These are phyloP conservation scores for Yamadazyma endophytica DNA, from an alignment of 805 yeast genomes.

Conservation along the genomic window DNA sequence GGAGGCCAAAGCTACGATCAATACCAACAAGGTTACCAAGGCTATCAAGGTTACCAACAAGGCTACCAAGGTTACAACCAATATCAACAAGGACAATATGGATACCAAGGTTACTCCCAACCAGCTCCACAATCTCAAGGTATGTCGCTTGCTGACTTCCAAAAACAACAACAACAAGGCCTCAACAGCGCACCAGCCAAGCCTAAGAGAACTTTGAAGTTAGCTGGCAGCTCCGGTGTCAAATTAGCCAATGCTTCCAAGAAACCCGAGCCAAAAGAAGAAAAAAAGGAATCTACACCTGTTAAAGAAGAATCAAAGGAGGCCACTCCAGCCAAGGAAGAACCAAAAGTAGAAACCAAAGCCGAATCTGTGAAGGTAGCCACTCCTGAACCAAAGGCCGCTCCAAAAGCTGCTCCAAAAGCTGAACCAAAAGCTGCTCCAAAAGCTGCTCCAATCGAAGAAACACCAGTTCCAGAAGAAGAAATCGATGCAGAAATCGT, in stretches of 20 bases:
- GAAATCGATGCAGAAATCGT: constrained; percentile 83
- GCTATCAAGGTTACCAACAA: constrained; percentile 1
- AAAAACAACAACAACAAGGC: constrained; percentile 54
- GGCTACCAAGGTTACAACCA: constrained; percentile 10
- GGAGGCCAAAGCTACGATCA: constrained; percentile 18
- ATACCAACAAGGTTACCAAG: constrained; percentile 15
- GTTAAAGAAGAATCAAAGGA: constrained; percentile 13
- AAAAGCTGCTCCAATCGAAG: constrained; percentile 14
- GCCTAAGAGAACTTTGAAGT: constrained; percentile 66
- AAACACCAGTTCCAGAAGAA: constrained; percentile 46
- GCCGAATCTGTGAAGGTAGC: constrained; percentile 11
- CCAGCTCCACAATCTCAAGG: constrained; percentile 14
- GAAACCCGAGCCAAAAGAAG: constrained; percentile 14
- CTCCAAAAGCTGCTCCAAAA: constrained; percentile 27
- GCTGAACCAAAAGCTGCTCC: constrained; percentile 9
- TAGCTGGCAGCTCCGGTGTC: constrained; percentile 62
- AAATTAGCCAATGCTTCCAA: constrained; percentile 55
- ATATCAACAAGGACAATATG: constrained; percentile 16
- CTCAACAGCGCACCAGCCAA: constrained; percentile 40
- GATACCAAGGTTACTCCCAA: constrained; percentile 16
- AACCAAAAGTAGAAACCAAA: constrained; percentile 24
- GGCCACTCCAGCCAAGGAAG: constrained; percentile 14
- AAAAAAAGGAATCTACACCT: constrained; percentile 10
- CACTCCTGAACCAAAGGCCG: constrained; percentile 18
- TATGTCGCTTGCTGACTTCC: constrained; percentile 80